A percentile compares a stretch with the other conserved stretches of the same genome.
Conservation (phyloP, 495 filamentous ascomycete species). For the Elasticomyces elasticus region DNA sequence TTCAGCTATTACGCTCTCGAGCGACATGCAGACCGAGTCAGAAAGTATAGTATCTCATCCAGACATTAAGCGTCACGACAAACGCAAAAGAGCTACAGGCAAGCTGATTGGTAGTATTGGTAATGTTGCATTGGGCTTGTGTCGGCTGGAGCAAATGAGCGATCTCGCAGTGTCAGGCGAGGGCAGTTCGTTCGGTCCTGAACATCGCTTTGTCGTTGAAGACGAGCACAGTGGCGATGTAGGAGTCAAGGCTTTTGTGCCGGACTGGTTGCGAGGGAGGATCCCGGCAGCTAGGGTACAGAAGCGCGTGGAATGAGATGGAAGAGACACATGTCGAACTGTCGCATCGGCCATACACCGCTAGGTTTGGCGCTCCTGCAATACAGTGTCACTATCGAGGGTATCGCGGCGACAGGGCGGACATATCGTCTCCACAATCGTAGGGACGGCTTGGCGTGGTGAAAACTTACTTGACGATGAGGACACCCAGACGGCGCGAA, state of each 20-base stretch:
- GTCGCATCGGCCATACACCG: too few species aligned
- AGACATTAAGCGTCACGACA: conserved; percentile 28
- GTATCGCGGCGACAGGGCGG: too few species aligned
- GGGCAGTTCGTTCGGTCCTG: conserved; percentile 42
- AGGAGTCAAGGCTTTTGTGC: conserved; percentile 77
- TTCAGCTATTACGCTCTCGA: not conserved
- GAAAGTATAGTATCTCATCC: not conserved
- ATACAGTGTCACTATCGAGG: too few species aligned
- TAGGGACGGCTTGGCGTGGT: too few species aligned
- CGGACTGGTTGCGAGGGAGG: conserved; percentile 50
- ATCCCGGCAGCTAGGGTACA: conserved; percentile 15
- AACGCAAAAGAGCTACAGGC: conserved; percentile 57
- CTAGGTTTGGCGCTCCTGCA: too few species aligned
- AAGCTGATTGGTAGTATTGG: conserved; percentile 68
- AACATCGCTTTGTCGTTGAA: conserved; percentile 45
- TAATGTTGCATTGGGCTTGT: conserved; percentile 81
- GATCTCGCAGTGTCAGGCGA: conserved; percentile 57
- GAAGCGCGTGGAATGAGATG: conserved; percentile 21
- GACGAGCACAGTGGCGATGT: conserved; percentile 32
- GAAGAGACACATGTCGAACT: too few species aligned
- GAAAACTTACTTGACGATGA: too few species aligned
- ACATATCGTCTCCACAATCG: too few species aligned
- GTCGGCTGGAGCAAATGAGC: conserved; percentile 83
- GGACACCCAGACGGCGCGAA: too few species aligned
- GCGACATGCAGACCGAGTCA: not conserved